Conservation (phyloP, 768 basidiomycete genomes). For the Serendipita sp. region DNA sequence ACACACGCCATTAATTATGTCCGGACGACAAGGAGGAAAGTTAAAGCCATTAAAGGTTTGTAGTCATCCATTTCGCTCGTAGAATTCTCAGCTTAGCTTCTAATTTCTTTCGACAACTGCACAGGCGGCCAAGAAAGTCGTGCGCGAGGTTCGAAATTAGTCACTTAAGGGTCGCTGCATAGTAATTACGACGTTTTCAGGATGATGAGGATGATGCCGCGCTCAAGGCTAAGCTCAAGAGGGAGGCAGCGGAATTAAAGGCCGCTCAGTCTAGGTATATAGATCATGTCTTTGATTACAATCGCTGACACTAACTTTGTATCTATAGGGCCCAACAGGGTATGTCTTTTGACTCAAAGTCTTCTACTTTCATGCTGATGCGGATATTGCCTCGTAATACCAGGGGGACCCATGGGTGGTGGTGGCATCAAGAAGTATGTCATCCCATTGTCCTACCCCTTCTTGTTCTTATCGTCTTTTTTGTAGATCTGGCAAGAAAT, state of each 20-base stretch:
- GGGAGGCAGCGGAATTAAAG: not conserved
- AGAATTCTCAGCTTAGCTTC: too few species aligned
- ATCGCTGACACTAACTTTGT: not conserved
- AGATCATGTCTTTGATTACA: not conserved
- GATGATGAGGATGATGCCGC: not conserved
- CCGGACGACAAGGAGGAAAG: constrained; percentile 3
- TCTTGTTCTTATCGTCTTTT: not conserved
- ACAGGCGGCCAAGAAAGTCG: not conserved
- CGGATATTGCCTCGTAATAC: not conserved
- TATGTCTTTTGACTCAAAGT: not conserved
- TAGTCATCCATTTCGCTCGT: too few species aligned
- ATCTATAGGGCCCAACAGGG: not conserved
- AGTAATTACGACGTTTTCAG: not conserved
- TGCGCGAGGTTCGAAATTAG: not conserved
- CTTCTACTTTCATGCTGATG: not conserved
- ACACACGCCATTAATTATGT: not conserved
- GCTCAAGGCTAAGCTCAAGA: constrained; percentile 2
- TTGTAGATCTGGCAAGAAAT: constrained; percentile 5
- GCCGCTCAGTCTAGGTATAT: not conserved
- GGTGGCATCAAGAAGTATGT: not conserved
- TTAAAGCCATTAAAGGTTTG: constrained; percentile 1
- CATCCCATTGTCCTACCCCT: not conserved
- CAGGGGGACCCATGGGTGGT: constrained; percentile 4
- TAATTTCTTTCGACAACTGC: not conserved
- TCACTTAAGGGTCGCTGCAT: not conserved